Percentiles rank a stretch among this genome's conserved stretches.
These are phyloP conservation scores for Colletotrichum filicis DNA, from an alignment of 2,329 filamentous ascomycete species.

Conservation along the genomic window DNA sequence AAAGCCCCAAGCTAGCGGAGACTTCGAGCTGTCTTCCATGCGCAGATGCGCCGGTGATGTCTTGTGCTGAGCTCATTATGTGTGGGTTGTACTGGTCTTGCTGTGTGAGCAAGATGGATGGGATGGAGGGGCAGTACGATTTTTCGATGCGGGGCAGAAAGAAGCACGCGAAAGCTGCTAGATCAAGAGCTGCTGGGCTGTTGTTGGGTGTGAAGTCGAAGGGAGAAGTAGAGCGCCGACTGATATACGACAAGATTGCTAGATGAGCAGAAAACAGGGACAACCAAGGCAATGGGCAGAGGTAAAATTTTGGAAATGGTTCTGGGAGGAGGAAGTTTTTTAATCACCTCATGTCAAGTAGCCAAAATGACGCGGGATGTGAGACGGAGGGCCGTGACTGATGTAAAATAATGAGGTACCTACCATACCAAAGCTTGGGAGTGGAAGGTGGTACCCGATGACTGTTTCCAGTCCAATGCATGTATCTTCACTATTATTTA, in stretches of 20 bases:
- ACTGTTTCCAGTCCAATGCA: neutral
- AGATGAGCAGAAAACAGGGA: neutral
- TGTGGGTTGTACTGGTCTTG: neutral
- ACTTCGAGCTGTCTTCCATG: slow-evolving; percentile 47
- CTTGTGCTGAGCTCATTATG: slow-evolving; percentile 58
- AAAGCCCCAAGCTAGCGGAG: slow-evolving; percentile 74
- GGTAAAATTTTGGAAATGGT: neutral
- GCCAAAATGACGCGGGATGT: slow-evolving; percentile 25
- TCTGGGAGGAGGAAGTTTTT: slow-evolving; percentile 20
- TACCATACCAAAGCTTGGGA: neutral
- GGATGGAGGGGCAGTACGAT: slow-evolving; percentile 23
- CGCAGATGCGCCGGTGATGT: slow-evolving; percentile 56
- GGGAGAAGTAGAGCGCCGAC: neutral
- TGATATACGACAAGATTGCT: neutral
- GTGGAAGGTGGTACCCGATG: neutral
- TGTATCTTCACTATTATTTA: neutral
- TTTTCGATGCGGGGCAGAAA: slow-evolving; percentile 19
- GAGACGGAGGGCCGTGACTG: slow-evolving; percentile 4
- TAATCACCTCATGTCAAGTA: neutral
- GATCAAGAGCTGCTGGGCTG: neutral
- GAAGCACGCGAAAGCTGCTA: neutral
- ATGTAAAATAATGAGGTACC: neutral
- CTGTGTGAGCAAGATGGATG: neutral
- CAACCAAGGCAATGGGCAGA: neutral
- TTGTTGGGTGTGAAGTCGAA: neutral